A percentile compares a stretch with the other conserved stretches of the same genome.
Conservation (phyloP, 1,284 basidiomycete species). For the Gomphus bonarii region DNA sequence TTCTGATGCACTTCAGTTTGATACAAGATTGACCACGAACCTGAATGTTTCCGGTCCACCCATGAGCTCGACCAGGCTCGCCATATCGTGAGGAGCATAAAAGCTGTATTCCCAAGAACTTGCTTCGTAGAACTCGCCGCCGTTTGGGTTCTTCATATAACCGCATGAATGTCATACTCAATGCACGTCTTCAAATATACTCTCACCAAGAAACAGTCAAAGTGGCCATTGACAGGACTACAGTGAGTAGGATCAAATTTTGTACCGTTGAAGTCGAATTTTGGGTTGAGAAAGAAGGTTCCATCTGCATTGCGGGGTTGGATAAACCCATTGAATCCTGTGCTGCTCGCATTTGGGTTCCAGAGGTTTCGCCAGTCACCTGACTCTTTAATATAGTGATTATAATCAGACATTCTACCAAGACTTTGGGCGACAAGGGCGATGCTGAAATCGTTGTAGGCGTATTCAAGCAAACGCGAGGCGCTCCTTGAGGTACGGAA, state of each 20-base stretch:
- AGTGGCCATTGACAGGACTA: conserved; percentile 45
- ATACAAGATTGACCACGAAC: conserved; percentile 42
- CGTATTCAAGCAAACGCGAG: conserved; percentile 21
- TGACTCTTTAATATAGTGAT: conserved; percentile 17
- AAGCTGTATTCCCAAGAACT: conserved; percentile 21
- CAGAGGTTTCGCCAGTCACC: conserved; percentile 50
- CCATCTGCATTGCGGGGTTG: conserved; percentile 51
- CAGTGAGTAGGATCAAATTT: conserved; percentile 51
- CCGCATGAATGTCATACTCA: conserved; percentile 14
- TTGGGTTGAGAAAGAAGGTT: conserved; percentile 42
- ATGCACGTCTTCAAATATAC: not conserved
- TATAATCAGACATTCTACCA: conserved; percentile 34
- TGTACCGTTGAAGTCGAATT: conserved; percentile 2
- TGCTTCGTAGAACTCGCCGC: conserved; percentile 6
- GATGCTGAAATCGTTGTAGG: conserved; percentile 43
- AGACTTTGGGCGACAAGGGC: conserved; percentile 49
- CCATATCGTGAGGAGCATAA: conserved; percentile 55
- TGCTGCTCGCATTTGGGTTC: conserved; percentile 45
- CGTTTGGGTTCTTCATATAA: conserved; percentile 35
- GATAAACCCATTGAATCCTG: conserved; percentile 24
- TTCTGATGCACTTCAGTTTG: conserved; percentile 29
- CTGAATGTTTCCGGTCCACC: conserved; percentile 43
- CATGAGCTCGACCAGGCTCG: conserved; percentile 45
- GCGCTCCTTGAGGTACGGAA: conserved; percentile 8
- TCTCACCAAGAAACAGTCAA: conserved; percentile 52